phyloP scores from a whole-genome alignment of 495 filamentous ascomycete genomes.

The Melanomma pulvis-pyrius region DNA sequence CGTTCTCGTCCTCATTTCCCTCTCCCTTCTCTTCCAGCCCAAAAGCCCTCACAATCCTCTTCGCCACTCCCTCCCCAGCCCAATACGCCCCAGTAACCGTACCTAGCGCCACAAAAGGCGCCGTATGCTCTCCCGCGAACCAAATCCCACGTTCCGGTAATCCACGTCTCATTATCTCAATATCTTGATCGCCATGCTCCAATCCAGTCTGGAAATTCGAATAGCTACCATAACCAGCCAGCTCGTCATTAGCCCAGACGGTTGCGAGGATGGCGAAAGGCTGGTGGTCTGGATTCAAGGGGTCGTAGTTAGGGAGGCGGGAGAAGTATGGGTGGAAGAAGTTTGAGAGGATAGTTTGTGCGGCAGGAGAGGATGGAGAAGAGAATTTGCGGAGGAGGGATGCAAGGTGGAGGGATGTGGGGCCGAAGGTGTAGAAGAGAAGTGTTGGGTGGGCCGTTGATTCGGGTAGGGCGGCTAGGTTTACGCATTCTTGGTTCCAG shows the following conservation, averaged over 20 bases:
- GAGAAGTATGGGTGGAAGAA: slow-evolving; percentile 82
- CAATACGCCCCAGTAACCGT: slow-evolving; percentile 90
- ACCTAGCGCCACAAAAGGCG: slow-evolving; percentile 84
- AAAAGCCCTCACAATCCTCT: slow-evolving; percentile 56
- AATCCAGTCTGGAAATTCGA: slow-evolving; percentile 84
- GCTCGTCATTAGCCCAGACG: slow-evolving; percentile 77
- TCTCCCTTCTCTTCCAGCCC: slow-evolving; percentile 28
- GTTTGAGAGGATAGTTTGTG: slow-evolving; percentile 50
- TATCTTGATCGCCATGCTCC: slow-evolving; percentile 69
- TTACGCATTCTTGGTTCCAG: slow-evolving; percentile 82
- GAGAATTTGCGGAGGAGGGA: slow-evolving; percentile 47
- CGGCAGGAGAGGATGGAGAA: slow-evolving; percentile 47
- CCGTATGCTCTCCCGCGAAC: slow-evolving; percentile 94
- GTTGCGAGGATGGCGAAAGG: slow-evolving; percentile 70
- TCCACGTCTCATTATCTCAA: slow-evolving; percentile 72
- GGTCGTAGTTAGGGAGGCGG: slow-evolving; percentile 66
- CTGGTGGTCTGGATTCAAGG: slow-evolving; percentile 57
- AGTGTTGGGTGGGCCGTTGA: slow-evolving; percentile 76
- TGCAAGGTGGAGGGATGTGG: slow-evolving; percentile 57
- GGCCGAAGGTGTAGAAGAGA: slow-evolving; percentile 88
- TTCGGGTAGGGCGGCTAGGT: slow-evolving; percentile 67
- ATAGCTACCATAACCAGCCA: slow-evolving; percentile 89
- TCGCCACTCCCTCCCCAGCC: slow-evolving; percentile 81
- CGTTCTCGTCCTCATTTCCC: slow-evolving; percentile 15
- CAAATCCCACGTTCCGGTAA: slow-evolving; percentile 72